phyloP scores from a whole-genome alignment of 495 filamentous ascomycete genomes.

The Aspergillus sclerotioniger region DNA sequence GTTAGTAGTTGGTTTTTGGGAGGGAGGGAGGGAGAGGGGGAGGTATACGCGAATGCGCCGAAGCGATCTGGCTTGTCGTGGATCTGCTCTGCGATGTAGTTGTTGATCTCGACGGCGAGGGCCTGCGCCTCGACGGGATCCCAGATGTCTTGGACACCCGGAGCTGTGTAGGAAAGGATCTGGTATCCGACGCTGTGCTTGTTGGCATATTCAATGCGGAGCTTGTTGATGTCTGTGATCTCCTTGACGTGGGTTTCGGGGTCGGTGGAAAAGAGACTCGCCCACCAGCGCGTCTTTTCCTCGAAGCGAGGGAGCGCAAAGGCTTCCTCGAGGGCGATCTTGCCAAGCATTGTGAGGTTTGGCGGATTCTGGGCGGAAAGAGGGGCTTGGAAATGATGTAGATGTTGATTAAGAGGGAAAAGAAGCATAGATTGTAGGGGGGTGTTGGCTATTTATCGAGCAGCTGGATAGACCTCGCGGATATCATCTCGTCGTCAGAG shows the following conservation, averaged over 20 bases:
- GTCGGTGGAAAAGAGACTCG: conserved; percentile 43
- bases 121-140: conserved; percentile 44
- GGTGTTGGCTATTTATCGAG: background rate
- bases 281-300: conserved; percentile 50
- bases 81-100: conserved; percentile 55
- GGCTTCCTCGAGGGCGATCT: conserved; percentile 53
- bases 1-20: conserved; percentile 7
- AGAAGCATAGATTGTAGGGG: background rate
- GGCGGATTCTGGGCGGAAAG: background rate
- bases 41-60: conserved; percentile 51
- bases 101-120: conserved; percentile 52
- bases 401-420: background rate
- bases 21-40: background rate
- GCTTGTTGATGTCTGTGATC: conserved; percentile 50
- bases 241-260: conserved; percentile 40
- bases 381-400: background rate
- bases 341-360: conserved; percentile 45
- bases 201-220: conserved; percentile 53
- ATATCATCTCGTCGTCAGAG: background rate
- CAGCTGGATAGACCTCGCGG: background rate
- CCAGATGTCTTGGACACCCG: conserved; percentile 58
- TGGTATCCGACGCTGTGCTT: conserved; percentile 60
- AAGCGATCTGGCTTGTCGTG: conserved; percentile 51
- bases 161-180: conserved; percentile 55
- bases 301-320: conserved; percentile 48